Conservation (phyloP, 2,329 filamentous ascomycete genomes). For the Trichoderma gracile region DNA sequence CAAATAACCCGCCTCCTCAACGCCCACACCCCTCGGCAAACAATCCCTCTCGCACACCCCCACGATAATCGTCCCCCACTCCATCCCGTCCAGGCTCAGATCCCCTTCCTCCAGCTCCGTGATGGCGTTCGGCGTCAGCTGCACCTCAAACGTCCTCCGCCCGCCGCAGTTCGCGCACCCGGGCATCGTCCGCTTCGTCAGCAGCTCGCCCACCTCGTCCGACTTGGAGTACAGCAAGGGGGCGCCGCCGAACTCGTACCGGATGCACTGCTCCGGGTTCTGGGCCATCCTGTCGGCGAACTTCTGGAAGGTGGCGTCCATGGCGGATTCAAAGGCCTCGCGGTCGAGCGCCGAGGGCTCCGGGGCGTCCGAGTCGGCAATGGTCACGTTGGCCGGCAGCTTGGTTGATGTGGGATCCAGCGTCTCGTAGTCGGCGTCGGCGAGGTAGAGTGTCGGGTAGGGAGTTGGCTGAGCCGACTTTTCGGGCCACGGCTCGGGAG, state of each 20-base stretch:
- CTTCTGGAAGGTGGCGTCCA: constrained; percentile 76
- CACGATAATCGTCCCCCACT: constrained; percentile 92
- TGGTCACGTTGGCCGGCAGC: constrained; percentile 50
- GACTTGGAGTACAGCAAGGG: constrained; percentile 79
- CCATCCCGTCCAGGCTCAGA: constrained; percentile 79
- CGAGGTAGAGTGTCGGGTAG: constrained; percentile 75
- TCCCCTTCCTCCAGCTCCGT: constrained; percentile 81
- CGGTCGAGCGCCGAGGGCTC: constrained; percentile 59
- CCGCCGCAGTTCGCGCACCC: constrained; percentile 75
- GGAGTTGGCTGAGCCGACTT: constrained; percentile 63
- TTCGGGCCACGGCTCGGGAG: constrained; percentile 74
- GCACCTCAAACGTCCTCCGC: constrained; percentile 81
- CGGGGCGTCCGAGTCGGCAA: constrained; percentile 44
- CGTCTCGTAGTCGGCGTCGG: constrained; percentile 90
- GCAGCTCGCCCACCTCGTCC: constrained; percentile 69
- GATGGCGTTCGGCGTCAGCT: constrained; percentile 89
- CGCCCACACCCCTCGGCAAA: constrained; percentile 55
- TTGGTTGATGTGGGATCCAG: constrained; percentile 61
- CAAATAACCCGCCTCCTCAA: constrained; percentile 71
- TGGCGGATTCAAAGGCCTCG: constrained; percentile 69
- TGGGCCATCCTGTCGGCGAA: constrained; percentile 77
- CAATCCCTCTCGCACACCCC: constrained; percentile 84
- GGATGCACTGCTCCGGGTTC: constrained; percentile 79
- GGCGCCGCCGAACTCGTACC: constrained; percentile 73
- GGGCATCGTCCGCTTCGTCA: constrained; percentile 63